These are phyloP conservation scores for Trametes elegans DNA, from an alignment of 768 basidiomycete genomes.

Conservation along the genomic window DNA sequence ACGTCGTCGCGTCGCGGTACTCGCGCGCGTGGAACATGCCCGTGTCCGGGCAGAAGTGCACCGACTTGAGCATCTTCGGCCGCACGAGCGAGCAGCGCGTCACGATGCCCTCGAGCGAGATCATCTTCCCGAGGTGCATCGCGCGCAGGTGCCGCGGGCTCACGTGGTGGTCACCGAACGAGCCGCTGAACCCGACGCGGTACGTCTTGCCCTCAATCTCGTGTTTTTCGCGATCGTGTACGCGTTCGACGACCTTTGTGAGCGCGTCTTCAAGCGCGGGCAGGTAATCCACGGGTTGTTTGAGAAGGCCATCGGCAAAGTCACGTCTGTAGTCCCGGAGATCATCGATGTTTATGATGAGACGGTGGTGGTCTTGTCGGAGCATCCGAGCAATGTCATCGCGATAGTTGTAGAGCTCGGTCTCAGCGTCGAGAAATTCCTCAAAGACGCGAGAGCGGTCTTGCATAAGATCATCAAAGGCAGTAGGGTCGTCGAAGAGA, in stretches of 20 bases:
- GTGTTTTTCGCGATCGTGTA: constrained; percentile 79
- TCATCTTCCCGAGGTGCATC: constrained; percentile 91
- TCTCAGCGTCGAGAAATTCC: constrained; percentile 75
- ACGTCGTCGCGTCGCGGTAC: constrained; percentile 91
- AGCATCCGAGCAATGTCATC: constrained; percentile 84
- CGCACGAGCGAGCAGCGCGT: constrained; percentile 97
- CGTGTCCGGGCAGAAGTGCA: constrained; percentile 93
- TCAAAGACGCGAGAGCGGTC: constrained; percentile 79
- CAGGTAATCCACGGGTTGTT: constrained; percentile 81
- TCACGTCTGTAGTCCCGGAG: constrained; percentile 90
- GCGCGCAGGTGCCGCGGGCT: constrained; percentile 90
- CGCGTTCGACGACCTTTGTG: constrained; percentile 63
- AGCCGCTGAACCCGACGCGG: constrained; percentile 90
- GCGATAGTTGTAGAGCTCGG: constrained; percentile 73
- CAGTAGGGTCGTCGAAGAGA: constrained; percentile 51
- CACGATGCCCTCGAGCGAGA: constrained; percentile 96
- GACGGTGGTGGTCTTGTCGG: constrained; percentile 76
- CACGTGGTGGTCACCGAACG: constrained; percentile 97
- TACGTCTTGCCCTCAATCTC: constrained; percentile 77
- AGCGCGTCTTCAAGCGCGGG: constrained; percentile 91
- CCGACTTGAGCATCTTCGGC: constrained; percentile 96
- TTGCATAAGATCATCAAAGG: constrained; percentile 68
- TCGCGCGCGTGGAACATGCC: constrained; percentile 79
- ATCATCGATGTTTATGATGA: constrained; percentile 95
- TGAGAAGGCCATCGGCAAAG: constrained; percentile 83